A percentile compares a stretch with the other conserved stretches of the same genome.
These are phyloP conservation scores for Syzygium aqueum DNA, from an alignment of 345 rosid genomes.

Conservation along the genomic window DNA sequence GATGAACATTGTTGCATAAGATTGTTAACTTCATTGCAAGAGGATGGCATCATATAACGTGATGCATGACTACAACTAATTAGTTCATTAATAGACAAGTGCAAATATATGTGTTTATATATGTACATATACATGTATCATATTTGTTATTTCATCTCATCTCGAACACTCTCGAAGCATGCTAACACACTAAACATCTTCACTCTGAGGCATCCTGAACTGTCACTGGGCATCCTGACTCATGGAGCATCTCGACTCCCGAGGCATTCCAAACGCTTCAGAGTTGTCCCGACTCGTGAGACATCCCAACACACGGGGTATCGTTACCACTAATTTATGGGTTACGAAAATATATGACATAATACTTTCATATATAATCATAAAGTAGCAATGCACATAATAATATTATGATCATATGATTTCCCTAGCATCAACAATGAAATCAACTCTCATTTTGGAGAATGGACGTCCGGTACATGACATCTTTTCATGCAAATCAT, in stretches of 20 bases:
- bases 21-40: too few relatives aligned
- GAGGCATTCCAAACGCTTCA: not conserved
- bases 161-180: not conserved
- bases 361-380: not conserved
- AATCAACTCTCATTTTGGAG: not conserved
- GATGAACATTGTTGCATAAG: too few relatives aligned
- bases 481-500: not conserved
- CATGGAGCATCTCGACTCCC: not conserved
- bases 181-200: too few relatives aligned
- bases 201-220: too few relatives aligned
- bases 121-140: not conserved
- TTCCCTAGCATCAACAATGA: not conserved
- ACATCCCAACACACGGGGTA: not conserved
- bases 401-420: not conserved
- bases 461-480: too few relatives aligned
- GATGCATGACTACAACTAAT: too few relatives aligned
- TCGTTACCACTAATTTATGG: not conserved
- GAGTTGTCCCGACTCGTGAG: not conserved
- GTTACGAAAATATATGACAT: not conserved
- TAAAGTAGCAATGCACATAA: not conserved
- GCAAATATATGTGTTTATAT: too few relatives aligned
- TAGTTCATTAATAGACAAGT: too few relatives aligned
- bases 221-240: too few relatives aligned
- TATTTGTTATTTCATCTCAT: not conserved
- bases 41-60: too few relatives aligned